A percentile compares a stretch with the other conserved stretches of the same genome.
These are phyloP conservation scores for Alnus rubra DNA, from an alignment of 306 rosid genomes.

Conservation along the genomic window DNA sequence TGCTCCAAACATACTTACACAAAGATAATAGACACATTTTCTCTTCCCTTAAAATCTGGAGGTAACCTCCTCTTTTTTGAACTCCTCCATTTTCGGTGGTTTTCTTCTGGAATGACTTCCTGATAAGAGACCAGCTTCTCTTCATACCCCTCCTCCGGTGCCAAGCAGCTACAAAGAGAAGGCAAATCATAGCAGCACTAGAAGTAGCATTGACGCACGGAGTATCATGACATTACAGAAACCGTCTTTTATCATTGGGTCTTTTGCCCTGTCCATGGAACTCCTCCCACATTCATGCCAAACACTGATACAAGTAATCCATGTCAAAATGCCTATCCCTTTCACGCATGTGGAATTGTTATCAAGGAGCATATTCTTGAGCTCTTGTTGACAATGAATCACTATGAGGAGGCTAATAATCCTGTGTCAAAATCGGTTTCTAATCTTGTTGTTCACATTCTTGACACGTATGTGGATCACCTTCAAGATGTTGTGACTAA, in stretches of 20 bases:
- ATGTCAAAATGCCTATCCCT: background rate
- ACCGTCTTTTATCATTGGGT: slow-evolving; percentile 59
- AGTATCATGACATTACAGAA: slow-evolving; percentile 83
- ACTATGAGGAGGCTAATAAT: slow-evolving; percentile 95
- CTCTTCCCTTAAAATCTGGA: slow-evolving; percentile 55
- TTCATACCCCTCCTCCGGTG: slow-evolving; percentile 37
- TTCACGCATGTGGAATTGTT: slow-evolving; percentile 45
- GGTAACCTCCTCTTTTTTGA: slow-evolving; percentile 70
- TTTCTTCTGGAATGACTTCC: slow-evolving; percentile 72
- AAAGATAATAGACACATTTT: slow-evolving; percentile 2
- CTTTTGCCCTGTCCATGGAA: slow-evolving; percentile 89
- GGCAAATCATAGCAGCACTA: slow-evolving; percentile 85
- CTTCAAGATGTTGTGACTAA: slow-evolving; percentile 90
- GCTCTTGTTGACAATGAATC: slow-evolving; percentile 90
- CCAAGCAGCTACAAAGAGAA: slow-evolving; percentile 59
- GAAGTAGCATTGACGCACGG: slow-evolving; percentile 51
- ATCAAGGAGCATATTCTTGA: slow-evolving; percentile 95
- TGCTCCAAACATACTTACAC: slow-evolving; percentile 5
- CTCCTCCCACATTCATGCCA: slow-evolving; percentile 98
- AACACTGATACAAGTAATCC: slow-evolving; percentile 54
- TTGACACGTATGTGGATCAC: slow-evolving; percentile 93
- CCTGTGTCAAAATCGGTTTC: slow-evolving; percentile 86
- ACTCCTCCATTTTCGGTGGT: slow-evolving; percentile 34
- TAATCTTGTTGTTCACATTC: slow-evolving; percentile 81
- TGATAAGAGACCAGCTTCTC: slow-evolving; percentile 75